phyloP scores from a whole-genome alignment of 768 basidiomycete species.

The Omphalotus guepiniiformis region DNA sequence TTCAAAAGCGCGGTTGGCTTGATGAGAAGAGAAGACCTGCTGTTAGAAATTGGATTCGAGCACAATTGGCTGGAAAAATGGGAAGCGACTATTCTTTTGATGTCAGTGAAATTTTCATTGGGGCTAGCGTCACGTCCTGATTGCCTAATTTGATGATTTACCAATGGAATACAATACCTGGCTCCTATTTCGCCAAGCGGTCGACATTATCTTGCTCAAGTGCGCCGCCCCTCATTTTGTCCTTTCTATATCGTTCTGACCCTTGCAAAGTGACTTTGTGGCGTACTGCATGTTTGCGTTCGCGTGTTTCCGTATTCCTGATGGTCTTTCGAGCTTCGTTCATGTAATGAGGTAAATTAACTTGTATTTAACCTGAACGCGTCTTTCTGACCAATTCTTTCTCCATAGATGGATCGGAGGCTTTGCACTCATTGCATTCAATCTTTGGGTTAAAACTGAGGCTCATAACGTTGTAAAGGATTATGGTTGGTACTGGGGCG shows the following conservation, averaged over 20 bases:
- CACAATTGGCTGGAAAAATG: conserved; percentile 89
- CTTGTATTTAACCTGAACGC: not conserved
- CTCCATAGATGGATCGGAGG: conserved; percentile 79
- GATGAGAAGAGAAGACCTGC: conserved; percentile 61
- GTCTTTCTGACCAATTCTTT: conserved; percentile 5
- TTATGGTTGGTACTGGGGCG: conserved; percentile 98
- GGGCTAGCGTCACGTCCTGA: not conserved
- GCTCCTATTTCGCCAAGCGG: conserved; percentile 93
- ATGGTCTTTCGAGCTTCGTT: conserved; percentile 63
- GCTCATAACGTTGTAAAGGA: conserved; percentile 98
- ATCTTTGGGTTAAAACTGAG: conserved; percentile 98
- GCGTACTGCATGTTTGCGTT: conserved; percentile 95
- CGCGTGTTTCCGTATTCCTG: conserved; percentile 85
- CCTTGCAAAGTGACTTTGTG: conserved; percentile 72
- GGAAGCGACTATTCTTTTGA: conserved; percentile 92
- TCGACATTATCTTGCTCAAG: conserved; percentile 96
- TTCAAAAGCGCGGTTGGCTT: conserved; percentile 85
- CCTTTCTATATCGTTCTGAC: conserved; percentile 4
- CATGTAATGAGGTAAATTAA: conserved; percentile 69
- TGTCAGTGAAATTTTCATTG: conserved; percentile 38
- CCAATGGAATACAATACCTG: conserved; percentile 95
- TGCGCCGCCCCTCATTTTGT: conserved; percentile 35
- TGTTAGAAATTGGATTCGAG: conserved; percentile 78
- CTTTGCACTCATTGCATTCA: conserved; percentile 82
- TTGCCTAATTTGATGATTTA: conserved; percentile 51